These are phyloP conservation scores for Mycosarcoma maydis DNA, from an alignment of 1,284 basidiomycete genomes.

Conservation along the genomic window DNA sequence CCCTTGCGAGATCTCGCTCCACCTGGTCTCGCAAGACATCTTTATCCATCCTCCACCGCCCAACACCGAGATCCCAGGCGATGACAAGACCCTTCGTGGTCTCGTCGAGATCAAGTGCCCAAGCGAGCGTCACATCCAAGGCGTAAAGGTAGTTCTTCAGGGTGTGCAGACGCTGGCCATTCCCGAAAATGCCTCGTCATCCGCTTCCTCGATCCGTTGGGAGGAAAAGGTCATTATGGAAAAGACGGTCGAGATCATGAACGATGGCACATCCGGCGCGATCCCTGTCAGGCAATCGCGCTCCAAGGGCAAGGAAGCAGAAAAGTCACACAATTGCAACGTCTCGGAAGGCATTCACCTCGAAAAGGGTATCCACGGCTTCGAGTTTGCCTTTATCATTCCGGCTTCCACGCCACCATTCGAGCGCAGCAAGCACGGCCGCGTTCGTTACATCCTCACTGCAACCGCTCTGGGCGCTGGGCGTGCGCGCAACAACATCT, in stretches of 20 bases:
- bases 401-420: conserved; percentile 62
- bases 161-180: conserved; percentile 61
- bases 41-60: conserved; percentile 59
- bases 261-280: conserved; percentile 35
- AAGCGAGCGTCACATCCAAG: conserved; percentile 58
- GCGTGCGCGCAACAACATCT: conserved; percentile 51
- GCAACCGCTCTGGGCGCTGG: conserved; percentile 63
- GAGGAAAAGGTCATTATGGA: conserved; percentile 63
- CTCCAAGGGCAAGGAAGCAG: conserved; percentile 50
- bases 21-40: conserved; percentile 61
- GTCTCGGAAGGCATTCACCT: conserved; percentile 50
- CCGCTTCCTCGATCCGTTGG: conserved; percentile 45
- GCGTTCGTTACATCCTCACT: conserved; percentile 61
- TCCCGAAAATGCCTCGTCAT: conserved; percentile 38
- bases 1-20: conserved; percentile 62
- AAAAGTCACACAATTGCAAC: conserved; percentile 28
- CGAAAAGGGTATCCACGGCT: conserved; percentile 61
- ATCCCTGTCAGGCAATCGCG: conserved; percentile 24
- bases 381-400: conserved; percentile 65
- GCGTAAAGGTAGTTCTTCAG: conserved; percentile 53
- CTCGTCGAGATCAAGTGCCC: conserved; percentile 64
- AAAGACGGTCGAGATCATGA: conserved; percentile 58
- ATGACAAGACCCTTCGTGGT: conserved; percentile 64
- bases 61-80: conserved; percentile 49
- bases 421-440: conserved; percentile 62